These are phyloP conservation scores for Lachnellula subtilissima DNA, from an alignment of 2,329 filamentous ascomycete species.

Conservation along the genomic window DNA sequence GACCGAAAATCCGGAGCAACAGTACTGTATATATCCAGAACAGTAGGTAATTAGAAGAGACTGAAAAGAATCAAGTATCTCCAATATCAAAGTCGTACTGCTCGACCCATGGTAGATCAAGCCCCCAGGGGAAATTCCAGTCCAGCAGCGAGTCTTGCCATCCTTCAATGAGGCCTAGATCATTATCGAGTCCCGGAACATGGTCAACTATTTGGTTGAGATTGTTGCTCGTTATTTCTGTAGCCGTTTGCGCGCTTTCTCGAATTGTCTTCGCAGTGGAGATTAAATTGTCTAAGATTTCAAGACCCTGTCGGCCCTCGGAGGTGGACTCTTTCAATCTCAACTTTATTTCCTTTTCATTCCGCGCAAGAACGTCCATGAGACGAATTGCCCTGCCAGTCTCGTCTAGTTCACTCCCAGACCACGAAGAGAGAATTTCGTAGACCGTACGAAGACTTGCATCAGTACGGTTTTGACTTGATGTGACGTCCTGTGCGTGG, in stretches of 20 bases:
- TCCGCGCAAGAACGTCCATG: background rate
- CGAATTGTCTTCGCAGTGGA: background rate
- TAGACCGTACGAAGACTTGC: background rate
- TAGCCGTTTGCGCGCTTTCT: background rate
- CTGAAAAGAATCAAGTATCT: background rate
- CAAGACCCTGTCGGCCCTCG: background rate
- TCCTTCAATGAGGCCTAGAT: background rate
- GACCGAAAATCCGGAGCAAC: background rate
- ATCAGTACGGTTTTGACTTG: background rate
- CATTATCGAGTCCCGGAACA: background rate
- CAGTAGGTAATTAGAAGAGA: too few species aligned
- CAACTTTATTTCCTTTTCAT: background rate
- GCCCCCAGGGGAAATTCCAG: conserved; percentile 11
- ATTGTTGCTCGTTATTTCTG: too few species aligned
- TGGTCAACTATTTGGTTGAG: too few species aligned
- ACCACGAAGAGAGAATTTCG: background rate
- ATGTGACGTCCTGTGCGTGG: background rate
- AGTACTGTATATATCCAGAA: background rate
- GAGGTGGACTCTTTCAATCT: background rate
- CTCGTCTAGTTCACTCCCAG: background rate
- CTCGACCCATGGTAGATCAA: conserved; percentile 2
- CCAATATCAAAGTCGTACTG: background rate
- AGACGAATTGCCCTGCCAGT: background rate
- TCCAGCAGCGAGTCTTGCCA: conserved; percentile 7
- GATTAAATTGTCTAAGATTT: background rate